Evolutionary conservation across 208 protist species (phyloP).

Genomic region (Trypanosoma platydactyli): DNA sequence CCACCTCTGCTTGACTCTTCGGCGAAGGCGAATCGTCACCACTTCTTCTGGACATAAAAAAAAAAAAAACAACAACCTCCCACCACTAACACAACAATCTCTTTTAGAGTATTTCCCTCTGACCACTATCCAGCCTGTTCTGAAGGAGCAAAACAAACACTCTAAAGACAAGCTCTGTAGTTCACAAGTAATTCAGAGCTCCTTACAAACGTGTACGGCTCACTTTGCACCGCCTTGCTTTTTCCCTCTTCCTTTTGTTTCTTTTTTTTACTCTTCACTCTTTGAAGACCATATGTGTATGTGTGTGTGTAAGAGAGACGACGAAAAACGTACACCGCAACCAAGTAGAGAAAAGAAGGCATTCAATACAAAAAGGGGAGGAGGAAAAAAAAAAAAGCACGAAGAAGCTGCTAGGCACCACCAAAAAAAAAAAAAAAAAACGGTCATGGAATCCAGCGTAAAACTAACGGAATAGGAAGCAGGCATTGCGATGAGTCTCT

Average conservation of each 20-base stretch:
- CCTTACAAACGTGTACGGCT: no score
- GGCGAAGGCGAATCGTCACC: conserved; percentile 28
- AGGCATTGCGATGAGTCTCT: not conserved
- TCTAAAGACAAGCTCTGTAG: not conserved
- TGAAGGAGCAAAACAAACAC: not conserved
- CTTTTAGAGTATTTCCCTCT: not conserved
- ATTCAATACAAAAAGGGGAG: no score
- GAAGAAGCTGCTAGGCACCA: conserved; percentile 3
- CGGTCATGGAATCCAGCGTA: no score
- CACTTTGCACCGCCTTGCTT: not conserved
- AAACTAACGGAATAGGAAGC: no score
- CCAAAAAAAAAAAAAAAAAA: not conserved
- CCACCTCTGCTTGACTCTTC: conserved; percentile 32
- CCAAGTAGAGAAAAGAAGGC: conserved; percentile 14
- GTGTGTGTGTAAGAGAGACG: not conserved
- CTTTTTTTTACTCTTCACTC: not conserved
- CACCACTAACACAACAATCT: not conserved
- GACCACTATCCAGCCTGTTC: not conserved
- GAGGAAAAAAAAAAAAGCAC: conserved; percentile 21
- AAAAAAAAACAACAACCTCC: not conserved
- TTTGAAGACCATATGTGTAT: not conserved
- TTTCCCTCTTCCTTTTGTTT: not conserved
- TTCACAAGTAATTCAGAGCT: no score
- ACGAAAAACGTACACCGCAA: not conserved
- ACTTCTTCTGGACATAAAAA: conserved; percentile 12